Percentiles rank a stretch among this genome's conserved stretches.
Evolutionary conservation across 805 yeast genomes (phyloP).

Genomic region (Nakazawaea ernobii): DNA sequence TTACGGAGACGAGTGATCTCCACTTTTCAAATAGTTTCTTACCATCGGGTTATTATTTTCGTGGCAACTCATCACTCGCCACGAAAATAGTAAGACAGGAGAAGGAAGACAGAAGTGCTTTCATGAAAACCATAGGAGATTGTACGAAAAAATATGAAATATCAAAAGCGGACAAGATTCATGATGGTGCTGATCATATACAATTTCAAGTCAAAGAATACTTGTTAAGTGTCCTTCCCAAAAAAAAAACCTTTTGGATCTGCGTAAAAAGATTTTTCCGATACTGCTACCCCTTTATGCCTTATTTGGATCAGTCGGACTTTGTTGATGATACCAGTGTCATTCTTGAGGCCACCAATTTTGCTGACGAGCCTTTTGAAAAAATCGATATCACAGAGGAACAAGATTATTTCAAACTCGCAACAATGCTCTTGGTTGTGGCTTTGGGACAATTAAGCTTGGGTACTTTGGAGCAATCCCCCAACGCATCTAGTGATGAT

Average conservation of each 20-base stretch:
- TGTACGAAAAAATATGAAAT: background rate
- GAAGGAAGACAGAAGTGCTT: background rate
- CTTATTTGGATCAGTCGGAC: conserved; percentile 35
- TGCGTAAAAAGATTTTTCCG: conserved; percentile 36
- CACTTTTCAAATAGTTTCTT: background rate
- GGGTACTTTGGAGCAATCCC: conserved; percentile 16
- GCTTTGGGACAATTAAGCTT: conserved; percentile 35
- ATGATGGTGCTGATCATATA: background rate
- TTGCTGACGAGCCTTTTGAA: conserved; percentile 21
- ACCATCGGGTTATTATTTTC: background rate
- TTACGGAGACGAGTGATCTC: background rate
- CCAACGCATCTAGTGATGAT: conserved; percentile 22
- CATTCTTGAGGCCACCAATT: conserved; percentile 30
- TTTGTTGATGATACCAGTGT: conserved; percentile 27
- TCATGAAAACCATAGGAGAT: background rate
- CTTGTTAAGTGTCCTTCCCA: conserved; percentile 29
- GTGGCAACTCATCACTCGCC: background rate
- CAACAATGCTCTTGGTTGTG: conserved; percentile 38
- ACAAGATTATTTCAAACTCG: conserved; percentile 38
- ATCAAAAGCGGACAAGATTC: background rate
- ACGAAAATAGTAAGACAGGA: background rate
- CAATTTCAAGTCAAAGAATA: background rate
- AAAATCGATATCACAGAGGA: conserved; percentile 34
- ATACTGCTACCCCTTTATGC: conserved; percentile 40
- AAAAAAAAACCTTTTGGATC: conserved; percentile 37